phyloP scores from a whole-genome alignment of 495 filamentous ascomycete species.

The Penicillium daleae region DNA sequence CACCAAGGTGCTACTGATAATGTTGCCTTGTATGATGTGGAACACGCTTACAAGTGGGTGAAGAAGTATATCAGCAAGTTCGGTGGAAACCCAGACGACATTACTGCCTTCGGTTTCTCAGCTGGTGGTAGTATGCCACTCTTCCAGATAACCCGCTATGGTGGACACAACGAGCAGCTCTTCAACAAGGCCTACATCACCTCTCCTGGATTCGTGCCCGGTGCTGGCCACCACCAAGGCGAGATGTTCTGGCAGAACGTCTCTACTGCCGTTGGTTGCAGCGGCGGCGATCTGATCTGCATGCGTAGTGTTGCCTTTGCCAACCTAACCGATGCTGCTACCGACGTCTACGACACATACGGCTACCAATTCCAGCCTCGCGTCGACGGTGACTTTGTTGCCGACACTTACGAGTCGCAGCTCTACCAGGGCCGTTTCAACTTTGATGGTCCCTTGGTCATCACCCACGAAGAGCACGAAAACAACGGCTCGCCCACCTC shows the following conservation, averaged over 20 bases:
- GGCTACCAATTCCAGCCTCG: slow-evolving; percentile 44
- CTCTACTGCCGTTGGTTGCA: slow-evolving; percentile 36
- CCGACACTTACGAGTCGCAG: slow-evolving; percentile 42
- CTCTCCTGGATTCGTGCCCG: slow-evolving; percentile 41
- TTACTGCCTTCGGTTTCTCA: slow-evolving; percentile 49
- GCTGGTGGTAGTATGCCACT: slow-evolving; percentile 47
- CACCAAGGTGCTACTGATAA: slow-evolving; percentile 48
- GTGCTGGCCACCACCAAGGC: slow-evolving; percentile 35
- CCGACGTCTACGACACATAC: slow-evolving; percentile 26
- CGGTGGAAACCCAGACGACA: slow-evolving; percentile 48
- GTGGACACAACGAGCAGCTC: slow-evolving; percentile 38
- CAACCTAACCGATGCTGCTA: slow-evolving; percentile 30
- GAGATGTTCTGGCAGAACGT: slow-evolving; percentile 40
- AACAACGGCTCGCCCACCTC: slow-evolving; percentile 31
- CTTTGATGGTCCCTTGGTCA: slow-evolving; percentile 37
- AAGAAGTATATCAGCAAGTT: slow-evolving; percentile 44
- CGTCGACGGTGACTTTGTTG: slow-evolving; percentile 42
- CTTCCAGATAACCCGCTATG: slow-evolving; percentile 43
- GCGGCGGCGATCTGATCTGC: slow-evolving; percentile 32
- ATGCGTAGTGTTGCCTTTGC: slow-evolving; percentile 36
- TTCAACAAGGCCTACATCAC: slow-evolving; percentile 40
- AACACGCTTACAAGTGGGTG: slow-evolving; percentile 46
- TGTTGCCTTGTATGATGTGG: slow-evolving; percentile 54
- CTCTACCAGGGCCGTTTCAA: slow-evolving; percentile 45
- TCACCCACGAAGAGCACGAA: slow-evolving; percentile 39